These are phyloP conservation scores for Capsicum baccatum DNA, from an alignment of 257 asterid species.

Conservation along the genomic window DNA sequence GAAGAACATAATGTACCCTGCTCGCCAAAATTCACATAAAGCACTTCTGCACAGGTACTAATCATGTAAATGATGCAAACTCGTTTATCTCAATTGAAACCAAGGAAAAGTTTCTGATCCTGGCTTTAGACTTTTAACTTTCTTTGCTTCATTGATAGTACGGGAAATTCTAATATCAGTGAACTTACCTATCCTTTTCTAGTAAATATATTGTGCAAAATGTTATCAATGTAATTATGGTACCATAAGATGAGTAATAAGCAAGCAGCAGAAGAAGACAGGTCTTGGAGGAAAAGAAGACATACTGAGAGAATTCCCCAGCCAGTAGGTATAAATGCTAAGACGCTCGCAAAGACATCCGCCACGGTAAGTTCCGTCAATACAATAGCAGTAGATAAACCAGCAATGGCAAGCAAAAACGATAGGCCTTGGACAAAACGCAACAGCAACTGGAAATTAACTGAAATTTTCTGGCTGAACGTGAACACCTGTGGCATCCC, in stretches of 20 bases:
- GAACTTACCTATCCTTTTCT: background rate
- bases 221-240: background rate
- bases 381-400: slow-evolving; percentile 69
- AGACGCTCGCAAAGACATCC: slow-evolving; percentile 82
- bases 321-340: slow-evolving; percentile 98
- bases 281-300: slow-evolving; percentile 1
- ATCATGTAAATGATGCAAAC: background rate
- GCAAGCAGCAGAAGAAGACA: slow-evolving; percentile 3
- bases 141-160: background rate
- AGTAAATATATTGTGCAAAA: background rate
- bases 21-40: background rate
- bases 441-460: slow-evolving; percentile 90
- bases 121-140: slow-evolving; percentile 5
- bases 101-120: background rate
- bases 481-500: slow-evolving; percentile 80
- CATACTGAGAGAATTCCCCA: slow-evolving; percentile 99
- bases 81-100: background rate
- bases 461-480: slow-evolving; percentile 96
- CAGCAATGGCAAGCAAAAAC: slow-evolving; percentile 83
- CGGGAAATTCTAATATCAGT: background rate
- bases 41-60: background rate
- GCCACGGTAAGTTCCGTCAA: slow-evolving; percentile 61
- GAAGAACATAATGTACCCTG: background rate
- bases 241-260: background rate
- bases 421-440: slow-evolving; percentile 89